A percentile compares a stretch with the other conserved stretches of the same genome.
phyloP scores from a whole-genome alignment of 306 rosid genomes.

The Prunus mira region DNA sequence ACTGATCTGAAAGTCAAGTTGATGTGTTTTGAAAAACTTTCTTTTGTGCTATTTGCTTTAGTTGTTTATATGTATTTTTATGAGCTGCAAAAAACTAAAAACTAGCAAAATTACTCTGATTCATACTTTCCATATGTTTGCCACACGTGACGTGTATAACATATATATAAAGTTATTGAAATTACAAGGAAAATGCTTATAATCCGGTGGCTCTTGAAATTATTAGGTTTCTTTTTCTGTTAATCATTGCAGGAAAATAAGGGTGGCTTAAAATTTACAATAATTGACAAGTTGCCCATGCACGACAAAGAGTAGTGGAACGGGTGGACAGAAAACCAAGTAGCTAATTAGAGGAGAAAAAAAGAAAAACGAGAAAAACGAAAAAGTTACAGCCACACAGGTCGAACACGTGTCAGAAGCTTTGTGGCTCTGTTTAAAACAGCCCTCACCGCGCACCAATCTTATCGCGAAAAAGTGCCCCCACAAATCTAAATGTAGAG shows the following conservation, averaged over 20 bases:
- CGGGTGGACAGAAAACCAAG: not conserved
- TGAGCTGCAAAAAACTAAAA: too few relatives aligned
- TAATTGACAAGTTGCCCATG: not conserved
- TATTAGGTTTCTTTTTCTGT: too few relatives aligned
- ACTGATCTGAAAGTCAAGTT: too few relatives aligned
- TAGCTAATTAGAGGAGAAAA: not conserved
- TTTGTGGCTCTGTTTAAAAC: not conserved
- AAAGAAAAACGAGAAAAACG: not conserved
- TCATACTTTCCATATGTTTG: too few relatives aligned
- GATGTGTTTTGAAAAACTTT: too few relatives aligned
- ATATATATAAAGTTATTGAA: not conserved
- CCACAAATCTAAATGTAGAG: constrained; percentile 2
- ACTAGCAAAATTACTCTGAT: too few relatives aligned
- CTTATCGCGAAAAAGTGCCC: constrained; percentile 14
- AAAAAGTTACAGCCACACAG: not conserved
- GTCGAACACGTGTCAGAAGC: not conserved
- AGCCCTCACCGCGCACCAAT: not conserved
- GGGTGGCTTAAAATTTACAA: not conserved
- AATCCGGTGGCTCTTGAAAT: not conserved
- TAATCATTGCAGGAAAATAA: not conserved
- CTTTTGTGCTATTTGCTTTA: too few relatives aligned
- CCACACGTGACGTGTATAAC: too few relatives aligned
- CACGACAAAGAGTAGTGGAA: not conserved
- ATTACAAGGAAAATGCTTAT: not conserved
- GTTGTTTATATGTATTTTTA: too few relatives aligned